A percentile compares a stretch with the other conserved stretches of the same genome.
Conservation (phyloP, 495 filamentous ascomycete species). For the Viridothelium virens region DNA sequence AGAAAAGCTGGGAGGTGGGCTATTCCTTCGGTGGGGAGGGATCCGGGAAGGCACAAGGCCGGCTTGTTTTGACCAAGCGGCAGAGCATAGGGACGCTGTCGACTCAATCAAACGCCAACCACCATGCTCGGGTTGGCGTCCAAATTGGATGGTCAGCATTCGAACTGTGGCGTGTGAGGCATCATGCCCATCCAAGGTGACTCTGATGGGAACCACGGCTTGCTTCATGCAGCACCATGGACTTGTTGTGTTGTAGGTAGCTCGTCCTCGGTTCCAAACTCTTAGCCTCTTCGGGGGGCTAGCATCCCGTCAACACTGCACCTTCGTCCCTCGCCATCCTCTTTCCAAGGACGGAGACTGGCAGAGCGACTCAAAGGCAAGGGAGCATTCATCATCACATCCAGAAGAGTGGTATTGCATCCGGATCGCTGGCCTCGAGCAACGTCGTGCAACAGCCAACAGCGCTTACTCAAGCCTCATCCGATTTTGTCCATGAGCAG, state of each 20-base stretch:
- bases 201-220: neutral
- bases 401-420: neutral
- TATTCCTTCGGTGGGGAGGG: neutral
- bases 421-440: neutral
- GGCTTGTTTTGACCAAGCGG: conserved; percentile 4
- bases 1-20: neutral
- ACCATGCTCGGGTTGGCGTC: neutral
- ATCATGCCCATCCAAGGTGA: neutral
- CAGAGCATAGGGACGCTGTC: neutral
- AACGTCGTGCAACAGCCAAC: neutral
- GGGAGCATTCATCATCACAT: neutral
- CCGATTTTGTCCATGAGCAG: neutral
- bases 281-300: neutral
- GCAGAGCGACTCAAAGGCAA: neutral
- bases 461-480: too few relatives aligned
- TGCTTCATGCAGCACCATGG: neutral
- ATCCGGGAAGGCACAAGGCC: conserved; percentile 7
- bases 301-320: neutral
- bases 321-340: neutral
- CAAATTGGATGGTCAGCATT: neutral
- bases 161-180: neutral
- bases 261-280: conserved; percentile 1
- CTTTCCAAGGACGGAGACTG: neutral
- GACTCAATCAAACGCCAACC: neutral
- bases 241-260: neutral